Conservation (phyloP, 2,329 filamentous ascomycete genomes). For the Colletotrichum orbiculare region DNA sequence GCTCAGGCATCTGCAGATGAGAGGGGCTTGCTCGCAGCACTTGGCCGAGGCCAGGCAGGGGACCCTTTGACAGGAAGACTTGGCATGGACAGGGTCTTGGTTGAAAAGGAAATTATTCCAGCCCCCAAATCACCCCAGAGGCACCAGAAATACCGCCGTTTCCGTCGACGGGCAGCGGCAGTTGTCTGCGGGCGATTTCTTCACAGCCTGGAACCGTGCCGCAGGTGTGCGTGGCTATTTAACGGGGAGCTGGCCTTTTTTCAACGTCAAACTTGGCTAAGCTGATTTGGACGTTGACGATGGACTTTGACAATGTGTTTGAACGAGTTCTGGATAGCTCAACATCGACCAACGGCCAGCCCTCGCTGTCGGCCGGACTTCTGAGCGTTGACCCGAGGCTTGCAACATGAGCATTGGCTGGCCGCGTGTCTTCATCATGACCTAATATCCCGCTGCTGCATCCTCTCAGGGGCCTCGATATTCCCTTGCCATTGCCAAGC, state of each 20-base stretch:
- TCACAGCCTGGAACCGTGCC: slow-evolving; percentile 13
- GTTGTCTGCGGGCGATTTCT: slow-evolving; percentile 13
- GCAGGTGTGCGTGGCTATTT: slow-evolving; percentile 16
- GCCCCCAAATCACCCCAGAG: slow-evolving; percentile 9
- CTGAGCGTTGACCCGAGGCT: not conserved
- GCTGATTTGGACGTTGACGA: not conserved
- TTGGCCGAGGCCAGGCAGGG: slow-evolving; percentile 20
- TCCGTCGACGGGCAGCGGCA: slow-evolving; percentile 23
- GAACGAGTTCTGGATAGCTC: too few relatives aligned
- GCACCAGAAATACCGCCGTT: slow-evolving; percentile 8
- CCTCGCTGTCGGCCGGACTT: too few relatives aligned
- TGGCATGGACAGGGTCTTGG: slow-evolving; percentile 18
- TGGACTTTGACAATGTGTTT: not conserved
- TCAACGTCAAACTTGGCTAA: not conserved
- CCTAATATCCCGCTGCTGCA: slow-evolving; percentile 23
- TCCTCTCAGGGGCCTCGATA: slow-evolving; percentile 20
- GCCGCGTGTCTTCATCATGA: not conserved
- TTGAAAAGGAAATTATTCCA: slow-evolving; percentile 4
- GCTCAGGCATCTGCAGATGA: not conserved
- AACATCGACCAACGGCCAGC: too few relatives aligned
- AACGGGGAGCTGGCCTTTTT: slow-evolving; percentile 5
- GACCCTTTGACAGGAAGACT: slow-evolving; percentile 12
- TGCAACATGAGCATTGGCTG: slow-evolving; percentile 8
- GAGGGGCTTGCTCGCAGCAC: not conserved
- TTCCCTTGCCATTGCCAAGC: slow-evolving; percentile 31